Conservation (phyloP, 768 basidiomycete genomes). For the Multifurca ochricompacta region DNA sequence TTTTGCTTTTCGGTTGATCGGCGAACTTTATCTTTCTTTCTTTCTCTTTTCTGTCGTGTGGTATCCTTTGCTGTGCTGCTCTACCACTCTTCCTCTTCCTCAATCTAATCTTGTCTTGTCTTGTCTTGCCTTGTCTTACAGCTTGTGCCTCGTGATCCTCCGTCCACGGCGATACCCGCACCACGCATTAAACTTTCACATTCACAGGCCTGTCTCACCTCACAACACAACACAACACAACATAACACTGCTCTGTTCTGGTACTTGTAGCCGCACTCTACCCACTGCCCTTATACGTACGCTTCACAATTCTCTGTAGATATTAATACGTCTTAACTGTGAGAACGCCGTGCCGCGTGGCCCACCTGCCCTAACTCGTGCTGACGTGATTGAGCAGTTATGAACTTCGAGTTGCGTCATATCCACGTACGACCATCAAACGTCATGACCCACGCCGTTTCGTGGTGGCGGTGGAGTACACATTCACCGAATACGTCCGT, state of each 20-base stretch:
- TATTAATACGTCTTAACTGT: neutral
- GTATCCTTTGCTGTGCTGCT: conserved; percentile 1
- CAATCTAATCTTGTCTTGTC: neutral
- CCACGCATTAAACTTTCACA: neutral
- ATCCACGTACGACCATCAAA: neutral
- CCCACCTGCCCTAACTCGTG: neutral
- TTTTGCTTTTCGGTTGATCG: neutral
- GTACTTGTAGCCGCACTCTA: neutral
- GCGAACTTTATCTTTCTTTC: conserved; percentile 6
- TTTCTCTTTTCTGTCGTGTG: no score
- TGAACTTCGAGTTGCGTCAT: neutral
- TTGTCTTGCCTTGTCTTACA: no score
- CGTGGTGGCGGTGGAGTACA: no score
- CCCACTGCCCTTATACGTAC: no score
- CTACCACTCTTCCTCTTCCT: neutral
- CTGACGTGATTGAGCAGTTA: neutral
- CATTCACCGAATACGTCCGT: no score
- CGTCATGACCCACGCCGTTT: neutral
- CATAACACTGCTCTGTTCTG: no score
- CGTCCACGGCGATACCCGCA: no score
- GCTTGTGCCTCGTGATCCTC: no score
- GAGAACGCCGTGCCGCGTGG: conserved; percentile 7
- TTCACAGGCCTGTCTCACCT: neutral
- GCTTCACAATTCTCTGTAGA: no score
- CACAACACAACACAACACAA: no score